phyloP scores from a whole-genome alignment of 169 alveolate genomes.

The Perkinsus chesapeaki region DNA sequence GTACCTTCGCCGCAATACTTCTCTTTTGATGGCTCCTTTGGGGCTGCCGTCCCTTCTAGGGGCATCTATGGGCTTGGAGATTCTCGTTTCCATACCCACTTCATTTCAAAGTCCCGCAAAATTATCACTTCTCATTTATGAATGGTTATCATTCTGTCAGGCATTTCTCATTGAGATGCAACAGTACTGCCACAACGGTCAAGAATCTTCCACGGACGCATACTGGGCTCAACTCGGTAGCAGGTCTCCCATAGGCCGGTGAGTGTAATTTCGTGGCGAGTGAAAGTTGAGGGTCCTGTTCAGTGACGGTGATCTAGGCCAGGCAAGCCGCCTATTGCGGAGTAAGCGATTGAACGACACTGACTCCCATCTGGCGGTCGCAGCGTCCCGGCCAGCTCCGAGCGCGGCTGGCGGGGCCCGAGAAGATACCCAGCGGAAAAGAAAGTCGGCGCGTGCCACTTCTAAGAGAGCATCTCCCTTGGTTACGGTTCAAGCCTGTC shows the following conservation, averaged over 20 bases:
- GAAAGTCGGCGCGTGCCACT: not conserved
- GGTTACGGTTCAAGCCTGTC: not conserved
- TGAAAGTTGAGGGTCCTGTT: not conserved
- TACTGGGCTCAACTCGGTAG: not conserved
- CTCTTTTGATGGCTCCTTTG: no score
- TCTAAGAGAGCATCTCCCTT: not conserved
- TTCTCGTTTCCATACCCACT: no score
- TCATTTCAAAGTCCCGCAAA: no score
- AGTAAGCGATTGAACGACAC: not conserved
- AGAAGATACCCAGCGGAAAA: not conserved
- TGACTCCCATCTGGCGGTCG: not conserved
- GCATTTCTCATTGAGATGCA: not conserved
- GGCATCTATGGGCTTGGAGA: no score
- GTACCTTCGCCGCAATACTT: no score
- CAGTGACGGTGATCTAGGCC: not conserved
- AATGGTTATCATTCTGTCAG: no score
- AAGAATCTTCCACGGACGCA: not conserved
- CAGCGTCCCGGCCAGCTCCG: not conserved
- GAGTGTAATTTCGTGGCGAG: not conserved
- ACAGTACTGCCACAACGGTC: not conserved
- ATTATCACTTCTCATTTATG: no score
- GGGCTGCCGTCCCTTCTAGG: no score
- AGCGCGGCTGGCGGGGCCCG: not conserved
- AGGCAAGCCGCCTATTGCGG: not conserved
- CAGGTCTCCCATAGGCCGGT: not conserved